Evolutionary conservation across 371 early-diverging fungal genomes (phyloP), one percentile per base, ranked within the genome.

Genomic region (Saksenaea vasiformis): DNA sequence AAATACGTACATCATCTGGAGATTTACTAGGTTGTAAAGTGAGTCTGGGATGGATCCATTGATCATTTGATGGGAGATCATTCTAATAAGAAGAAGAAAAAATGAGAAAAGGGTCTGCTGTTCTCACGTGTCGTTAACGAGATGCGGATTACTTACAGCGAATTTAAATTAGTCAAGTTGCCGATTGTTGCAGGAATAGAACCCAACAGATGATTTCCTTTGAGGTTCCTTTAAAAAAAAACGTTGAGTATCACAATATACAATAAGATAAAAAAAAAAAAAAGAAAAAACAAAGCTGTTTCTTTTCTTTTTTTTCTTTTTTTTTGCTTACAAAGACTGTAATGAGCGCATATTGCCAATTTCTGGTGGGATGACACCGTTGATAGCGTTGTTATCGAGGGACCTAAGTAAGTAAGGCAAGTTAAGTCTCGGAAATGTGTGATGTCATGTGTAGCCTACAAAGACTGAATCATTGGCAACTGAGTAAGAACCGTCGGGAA

Each of bases 21-120:
- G 68, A 47, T 67, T 73, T 13, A 51, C 54, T 17, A 80, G 60
- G 7, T 65, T 71, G 37, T 63, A 77, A 4, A 78, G 15, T 15
- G 69, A 63, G 22, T 73, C 76, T 17, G 80, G 80, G 26, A 80
- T 76, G 26, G 74, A 56, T 14, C 78, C 78, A 54, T 74, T 80
- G 9, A 80, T 47, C 72, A 67, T 72, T 59, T 73, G 75, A 38
- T 73, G 61, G 10, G 76, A 76, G 43, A 77, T 26, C 1, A 44
- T 56, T 38, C 80, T 76, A 51, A 41, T 37, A 26, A 51, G 15
- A 39, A 22, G 58, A 55, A 62, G 54, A 28, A 26, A 31, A 7
- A 31, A 28, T 34, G 39, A 27, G 38, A 34, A 36, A 36, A 58
- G n/a, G n/a, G n/a, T n/a, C n/a, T 54, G 43, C 35, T 39, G 34